These are phyloP conservation scores for Straminergon stramineum DNA, from an alignment of 225 moss, liverwort and hornwort species.

Conservation along the genomic window DNA sequence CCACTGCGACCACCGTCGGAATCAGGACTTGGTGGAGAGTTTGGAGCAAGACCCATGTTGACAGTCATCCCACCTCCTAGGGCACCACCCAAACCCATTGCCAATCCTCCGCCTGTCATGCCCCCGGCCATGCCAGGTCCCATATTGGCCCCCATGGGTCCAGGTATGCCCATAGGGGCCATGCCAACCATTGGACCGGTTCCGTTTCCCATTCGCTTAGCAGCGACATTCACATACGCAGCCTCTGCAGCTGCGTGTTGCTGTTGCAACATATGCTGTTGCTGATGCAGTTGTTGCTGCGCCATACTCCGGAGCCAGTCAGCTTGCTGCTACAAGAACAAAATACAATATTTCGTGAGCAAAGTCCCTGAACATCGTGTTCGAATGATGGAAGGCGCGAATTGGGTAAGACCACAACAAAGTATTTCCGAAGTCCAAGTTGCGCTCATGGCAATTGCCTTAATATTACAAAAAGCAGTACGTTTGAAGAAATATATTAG, in stretches of 20 bases:
- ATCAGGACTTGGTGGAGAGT: slow-evolving; percentile 64
- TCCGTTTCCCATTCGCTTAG: slow-evolving; percentile 67
- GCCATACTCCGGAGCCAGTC: slow-evolving; percentile 71
- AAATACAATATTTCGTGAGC: not conserved
- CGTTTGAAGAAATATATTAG: no score
- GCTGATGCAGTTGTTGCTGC: slow-evolving; percentile 55
- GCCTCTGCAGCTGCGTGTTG: slow-evolving; percentile 61
- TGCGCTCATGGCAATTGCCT: not conserved
- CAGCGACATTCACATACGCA: slow-evolving; percentile 44
- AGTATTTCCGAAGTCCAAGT: not conserved
- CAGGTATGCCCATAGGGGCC: slow-evolving; percentile 47
- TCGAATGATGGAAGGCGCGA: not conserved
- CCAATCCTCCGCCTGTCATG: slow-evolving; percentile 64
- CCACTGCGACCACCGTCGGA: slow-evolving; percentile 83
- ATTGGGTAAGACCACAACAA: not conserved
- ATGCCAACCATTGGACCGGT: slow-evolving; percentile 45
- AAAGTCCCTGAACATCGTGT: not conserved
- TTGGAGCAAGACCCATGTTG: slow-evolving; percentile 71
- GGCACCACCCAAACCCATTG: slow-evolving; percentile 46
- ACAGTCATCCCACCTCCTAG: slow-evolving; percentile 51
- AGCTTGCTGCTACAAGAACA: slow-evolving; percentile 7
- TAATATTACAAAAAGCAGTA: not conserved
- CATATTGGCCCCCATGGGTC: slow-evolving; percentile 48
- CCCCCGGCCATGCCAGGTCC: slow-evolving; percentile 45
- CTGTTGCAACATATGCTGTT: slow-evolving; percentile 70